These are phyloP conservation scores for Elsinoe ampelina DNA, from an alignment of 2,329 filamentous ascomycete genomes.

Conservation along the genomic window DNA sequence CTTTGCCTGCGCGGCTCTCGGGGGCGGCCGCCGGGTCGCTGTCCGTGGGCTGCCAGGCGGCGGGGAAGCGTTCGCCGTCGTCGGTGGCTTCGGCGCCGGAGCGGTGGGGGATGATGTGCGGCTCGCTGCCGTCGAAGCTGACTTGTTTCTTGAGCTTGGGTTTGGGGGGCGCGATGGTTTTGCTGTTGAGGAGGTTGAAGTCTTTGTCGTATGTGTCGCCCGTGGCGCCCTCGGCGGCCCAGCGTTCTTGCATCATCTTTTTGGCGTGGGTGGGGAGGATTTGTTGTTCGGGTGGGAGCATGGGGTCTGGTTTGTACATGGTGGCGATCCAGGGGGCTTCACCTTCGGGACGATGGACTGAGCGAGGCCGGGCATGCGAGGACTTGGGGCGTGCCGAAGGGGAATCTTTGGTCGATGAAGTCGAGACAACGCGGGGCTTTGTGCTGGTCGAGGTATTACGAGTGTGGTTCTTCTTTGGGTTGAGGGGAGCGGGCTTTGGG, in stretches of 20 bases:
- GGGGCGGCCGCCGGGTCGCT: constrained; percentile 19
- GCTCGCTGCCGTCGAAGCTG: neutral
- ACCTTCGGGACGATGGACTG: constrained; percentile 66
- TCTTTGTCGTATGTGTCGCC: constrained; percentile 79
- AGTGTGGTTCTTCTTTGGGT: neutral
- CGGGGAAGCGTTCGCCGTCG: neutral
- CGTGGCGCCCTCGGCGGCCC: constrained; percentile 84
- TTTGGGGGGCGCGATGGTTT: constrained; percentile 35
- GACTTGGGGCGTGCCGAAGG: neutral
- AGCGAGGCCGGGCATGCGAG: constrained; percentile 8
- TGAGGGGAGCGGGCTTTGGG: constrained; percentile 27
- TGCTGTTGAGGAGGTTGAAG: constrained; percentile 67
- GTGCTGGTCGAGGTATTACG: neutral
- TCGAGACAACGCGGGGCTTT: constrained; percentile 5
- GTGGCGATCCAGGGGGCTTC: constrained; percentile 92
- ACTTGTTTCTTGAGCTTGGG: neutral
- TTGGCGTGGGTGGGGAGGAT: constrained; percentile 89
- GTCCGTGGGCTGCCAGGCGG: neutral
- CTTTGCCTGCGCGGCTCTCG: neutral
- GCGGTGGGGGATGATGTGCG: neutral
- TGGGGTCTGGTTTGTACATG: constrained; percentile 91
- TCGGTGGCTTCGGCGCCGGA: neutral
- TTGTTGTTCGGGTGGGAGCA: constrained; percentile 88
- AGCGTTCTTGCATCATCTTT: constrained; percentile 84
- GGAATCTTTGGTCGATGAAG: constrained; percentile 2